Conservation (phyloP, 805 yeast genomes). For the Pichia cabralensis region DNA sequence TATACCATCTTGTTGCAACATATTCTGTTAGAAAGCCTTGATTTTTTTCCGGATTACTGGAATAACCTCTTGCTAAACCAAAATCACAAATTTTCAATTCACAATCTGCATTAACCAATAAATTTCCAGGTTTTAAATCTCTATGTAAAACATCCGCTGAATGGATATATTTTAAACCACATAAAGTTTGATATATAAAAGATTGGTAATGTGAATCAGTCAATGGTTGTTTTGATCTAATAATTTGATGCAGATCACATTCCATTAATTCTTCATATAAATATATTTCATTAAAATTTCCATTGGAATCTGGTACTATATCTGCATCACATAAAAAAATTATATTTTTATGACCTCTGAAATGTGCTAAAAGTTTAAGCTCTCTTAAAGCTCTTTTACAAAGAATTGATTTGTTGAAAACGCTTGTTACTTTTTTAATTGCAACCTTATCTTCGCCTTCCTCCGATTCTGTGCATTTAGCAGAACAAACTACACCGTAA, state of each 20-base stretch:
- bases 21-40: conserved; percentile 95
- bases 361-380: conserved; percentile 79
- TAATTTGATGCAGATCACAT: conserved; percentile 97
- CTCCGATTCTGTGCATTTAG: conserved; percentile 61
- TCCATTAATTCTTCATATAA: conserved; percentile 96
- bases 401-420: conserved; percentile 80
- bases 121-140: conserved; percentile 89
- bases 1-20: conserved; percentile 97
- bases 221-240: conserved; percentile 84
- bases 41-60: conserved; percentile 71
- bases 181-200: conserved; percentile 81
- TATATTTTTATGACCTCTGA: conserved; percentile 92
- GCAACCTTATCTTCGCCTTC: conserved; percentile 86
- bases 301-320: conserved; percentile 61
- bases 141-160: conserved; percentile 93
- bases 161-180: conserved; percentile 91
- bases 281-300: conserved; percentile 81
- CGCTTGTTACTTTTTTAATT: conserved; percentile 90
- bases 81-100: conserved; percentile 94
- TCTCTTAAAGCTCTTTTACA: conserved; percentile 91
- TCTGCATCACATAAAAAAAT: conserved; percentile 93
- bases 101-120: conserved; percentile 91
- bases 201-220: conserved; percentile 94
- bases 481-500: conserved; percentile 93
- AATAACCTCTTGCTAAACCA: conserved; percentile 89